Percentiles rank a stretch among this genome's conserved stretches.
phyloP scores from a whole-genome alignment of 345 rosid genomes.

The Carallia pectinifolia region DNA sequence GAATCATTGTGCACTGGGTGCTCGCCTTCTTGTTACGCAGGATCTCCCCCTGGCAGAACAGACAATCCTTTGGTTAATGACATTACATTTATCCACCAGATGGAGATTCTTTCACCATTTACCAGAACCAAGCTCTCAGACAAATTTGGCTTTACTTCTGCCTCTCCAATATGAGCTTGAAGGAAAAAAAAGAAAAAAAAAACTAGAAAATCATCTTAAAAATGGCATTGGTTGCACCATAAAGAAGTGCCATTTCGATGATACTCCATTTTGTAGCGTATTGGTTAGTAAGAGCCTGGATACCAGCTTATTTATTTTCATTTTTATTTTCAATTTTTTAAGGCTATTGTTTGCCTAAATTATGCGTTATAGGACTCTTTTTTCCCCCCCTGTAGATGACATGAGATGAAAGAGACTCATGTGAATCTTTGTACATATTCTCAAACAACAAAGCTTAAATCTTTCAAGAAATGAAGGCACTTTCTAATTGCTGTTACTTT shows the following conservation, averaged over 20 bases:
- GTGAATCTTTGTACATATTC: constrained; percentile 6
- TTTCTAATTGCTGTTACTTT: too few relatives aligned
- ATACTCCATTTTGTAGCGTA: neutral
- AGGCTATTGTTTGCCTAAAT: neutral
- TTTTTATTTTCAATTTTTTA: too few relatives aligned
- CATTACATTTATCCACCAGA: constrained; percentile 58
- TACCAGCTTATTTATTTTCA: too few relatives aligned
- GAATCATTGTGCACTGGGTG: constrained; percentile 42
- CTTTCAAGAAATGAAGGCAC: too few relatives aligned
- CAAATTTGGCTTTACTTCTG: constrained; percentile 35
- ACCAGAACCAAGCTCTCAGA: constrained; percentile 50
- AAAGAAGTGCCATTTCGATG: neutral
- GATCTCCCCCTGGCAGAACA: constrained; percentile 81
- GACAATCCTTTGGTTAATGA: constrained; percentile 72
- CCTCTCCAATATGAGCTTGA: constrained; percentile 31
- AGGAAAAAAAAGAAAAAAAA: neutral
- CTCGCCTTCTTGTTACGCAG: constrained; percentile 42
- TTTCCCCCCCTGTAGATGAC: neutral
- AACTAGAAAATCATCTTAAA: neutral
- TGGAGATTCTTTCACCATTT: constrained; percentile 63
- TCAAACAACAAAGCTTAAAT: neutral
- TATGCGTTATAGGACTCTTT: neutral
- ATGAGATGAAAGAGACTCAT: neutral
- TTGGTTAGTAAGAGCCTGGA: constrained; percentile 6
- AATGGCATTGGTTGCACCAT: neutral